Evolutionary conservation across 2,329 filamentous ascomycete genomes (phyloP), one percentile per base, ranked within the genome.

Genomic region (Phoma sp.): DNA sequence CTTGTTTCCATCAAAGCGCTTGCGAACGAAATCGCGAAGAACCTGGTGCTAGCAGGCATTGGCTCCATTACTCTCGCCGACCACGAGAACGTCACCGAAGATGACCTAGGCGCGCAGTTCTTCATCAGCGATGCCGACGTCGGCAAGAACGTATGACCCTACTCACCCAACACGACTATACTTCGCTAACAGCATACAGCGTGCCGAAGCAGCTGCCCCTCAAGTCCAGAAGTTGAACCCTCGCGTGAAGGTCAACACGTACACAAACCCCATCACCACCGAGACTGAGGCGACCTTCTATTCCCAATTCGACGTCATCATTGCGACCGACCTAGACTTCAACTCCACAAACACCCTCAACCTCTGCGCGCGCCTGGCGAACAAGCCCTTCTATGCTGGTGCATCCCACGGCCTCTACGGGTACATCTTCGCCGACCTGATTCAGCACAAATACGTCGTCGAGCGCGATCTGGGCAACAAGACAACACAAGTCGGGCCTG

Each of bases 11-110:
- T 96, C 74, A 90, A 89, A 70, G 92, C 90, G 0, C 84, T 99
- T 13, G 92, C 90, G 53, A 96, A 93, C 72, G 95, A 99, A 77
- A 89, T 98, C 49, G 93, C 95, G 59, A 99, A 99, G 80, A 99
- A 98, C 72, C 87, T 99, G 22, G 93, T 97, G 14, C 86, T 99
- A 2, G 93, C 95, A 22, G 95, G 95, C 55, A 89, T 99, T 66
- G 89, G 90, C 52, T 93, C 91, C 29, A 82, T 99, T 57, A 98
- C 93, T 13, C 86, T 99, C 51, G 81, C 95, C 54, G 95, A 99
- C 76, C 84, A 90, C 67, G 86, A 88, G 49, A 59, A 78, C 8
- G 89, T 96, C 51, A 89, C 85, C 0, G 88, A 93, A 66, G 85
- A 89, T 45, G 93, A 98, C 72, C 79, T 96, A 2, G 90, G 78